A percentile compares a stretch with the other conserved stretches of the same genome.
phyloP scores from a whole-genome alignment of 495 filamentous ascomycete genomes.

The Talaromyces thailandensis region DNA sequence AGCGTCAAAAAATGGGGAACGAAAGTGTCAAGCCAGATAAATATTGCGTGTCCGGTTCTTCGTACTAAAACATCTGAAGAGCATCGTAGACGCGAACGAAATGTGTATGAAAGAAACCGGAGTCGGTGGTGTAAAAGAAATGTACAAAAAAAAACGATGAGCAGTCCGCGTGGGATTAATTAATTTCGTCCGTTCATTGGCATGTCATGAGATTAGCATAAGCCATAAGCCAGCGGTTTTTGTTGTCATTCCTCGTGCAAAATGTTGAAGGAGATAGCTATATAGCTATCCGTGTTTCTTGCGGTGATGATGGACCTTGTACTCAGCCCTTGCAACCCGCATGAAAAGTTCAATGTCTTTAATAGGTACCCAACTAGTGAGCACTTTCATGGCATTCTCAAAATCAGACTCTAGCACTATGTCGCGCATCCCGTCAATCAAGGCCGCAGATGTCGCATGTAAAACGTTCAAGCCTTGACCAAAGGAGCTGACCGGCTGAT shows the following conservation, averaged over 20 bases:
- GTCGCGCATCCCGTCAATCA: constrained; percentile 87
- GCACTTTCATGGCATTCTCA: constrained; percentile 94
- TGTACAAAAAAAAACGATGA: not conserved
- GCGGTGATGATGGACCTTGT: constrained; percentile 56
- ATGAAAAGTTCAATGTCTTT: constrained; percentile 92
- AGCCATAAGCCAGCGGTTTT: not conserved
- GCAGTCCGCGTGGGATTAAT: not conserved
- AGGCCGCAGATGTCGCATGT: constrained; percentile 81
- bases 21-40: not conserved
- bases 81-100: not conserved
- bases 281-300: constrained; percentile 22
- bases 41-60: not conserved
- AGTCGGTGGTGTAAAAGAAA: not conserved
- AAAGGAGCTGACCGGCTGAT: constrained; percentile 30
- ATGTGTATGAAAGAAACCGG: not conserved
- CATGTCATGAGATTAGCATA: not conserved
- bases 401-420: constrained; percentile 92
- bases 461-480: constrained; percentile 71
- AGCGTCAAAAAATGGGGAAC: not conserved
- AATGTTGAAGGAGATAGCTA: not conserved
- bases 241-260: not conserved
- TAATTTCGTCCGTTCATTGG: not conserved
- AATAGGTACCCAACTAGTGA: constrained; percentile 93
- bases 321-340: constrained; percentile 88
- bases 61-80: not conserved